These are phyloP conservation scores for Nelumbo lutea DNA, from an alignment of 164 flowering plant genomes.

Conservation along the genomic window DNA sequence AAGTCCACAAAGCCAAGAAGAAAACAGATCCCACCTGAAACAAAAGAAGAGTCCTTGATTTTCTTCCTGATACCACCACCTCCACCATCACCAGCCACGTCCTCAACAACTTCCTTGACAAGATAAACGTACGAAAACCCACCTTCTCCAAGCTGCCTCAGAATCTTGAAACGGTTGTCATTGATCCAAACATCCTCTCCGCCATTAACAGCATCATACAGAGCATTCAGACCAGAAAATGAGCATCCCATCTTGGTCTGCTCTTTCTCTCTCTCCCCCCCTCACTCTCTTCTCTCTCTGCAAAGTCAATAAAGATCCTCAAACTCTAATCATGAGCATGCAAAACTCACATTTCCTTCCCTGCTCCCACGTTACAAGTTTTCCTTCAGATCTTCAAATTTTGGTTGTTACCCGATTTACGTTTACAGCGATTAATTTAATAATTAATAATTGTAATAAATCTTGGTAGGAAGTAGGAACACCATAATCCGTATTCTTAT, in stretches of 20 bases:
- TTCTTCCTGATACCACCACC: conserved; percentile 45
- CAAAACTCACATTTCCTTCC: neutral
- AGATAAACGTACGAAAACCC: conserved; percentile 83
- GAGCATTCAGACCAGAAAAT: conserved; percentile 91
- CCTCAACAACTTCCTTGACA: conserved; percentile 64
- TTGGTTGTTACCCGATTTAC: too few relatives aligned
- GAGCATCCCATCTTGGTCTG: conserved; percentile 70
- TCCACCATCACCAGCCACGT: conserved; percentile 36
- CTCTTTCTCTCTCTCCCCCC: neutral
- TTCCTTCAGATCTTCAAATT: too few relatives aligned
- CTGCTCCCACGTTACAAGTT: too few relatives aligned
- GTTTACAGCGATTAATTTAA: too few relatives aligned
- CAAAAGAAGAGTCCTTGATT: conserved; percentile 68
- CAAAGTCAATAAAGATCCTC: neutral
- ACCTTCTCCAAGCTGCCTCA: conserved; percentile 93
- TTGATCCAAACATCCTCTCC: conserved; percentile 99
- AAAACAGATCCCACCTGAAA: conserved; percentile 51
- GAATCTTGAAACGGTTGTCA: conserved; percentile 80
- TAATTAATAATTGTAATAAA: too few relatives aligned
- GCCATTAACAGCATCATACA: conserved; percentile 82
- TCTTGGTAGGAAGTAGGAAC: too few relatives aligned
- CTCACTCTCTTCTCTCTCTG: neutral
- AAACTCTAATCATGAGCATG: neutral
- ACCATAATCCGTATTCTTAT: too few relatives aligned
- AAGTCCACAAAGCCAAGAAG: conserved; percentile 4